Base-by-base conservation (phyloP, 2,329 filamentous ascomycete genomes). In the Arthrinium puccinioides region DNA sequence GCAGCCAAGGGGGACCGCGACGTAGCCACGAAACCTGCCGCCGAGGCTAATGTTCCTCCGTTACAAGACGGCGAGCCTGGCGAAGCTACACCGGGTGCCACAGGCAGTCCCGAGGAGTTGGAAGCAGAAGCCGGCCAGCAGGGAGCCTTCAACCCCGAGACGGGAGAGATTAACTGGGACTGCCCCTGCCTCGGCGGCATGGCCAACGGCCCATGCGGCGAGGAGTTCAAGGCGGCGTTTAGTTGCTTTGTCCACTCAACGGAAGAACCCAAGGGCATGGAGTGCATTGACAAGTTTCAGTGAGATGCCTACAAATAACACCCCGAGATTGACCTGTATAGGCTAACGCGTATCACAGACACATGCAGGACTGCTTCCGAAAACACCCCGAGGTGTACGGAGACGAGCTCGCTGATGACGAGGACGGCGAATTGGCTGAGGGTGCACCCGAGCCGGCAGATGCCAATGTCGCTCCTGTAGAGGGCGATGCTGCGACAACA, bases 131-230 rank as follows among this genome's bases (percentile, higher is more conserved):
- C 87, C 6, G 76, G 69, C 44, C 81, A 90, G 57, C 81, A 97
- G 63, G 92, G 87, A 39, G 92, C 92, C 1, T 98, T 97, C 69
- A 94, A 98, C 63, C 88, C 89, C 3, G 92, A 97, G 69, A 98
- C 92, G 9, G 92, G 92, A 50, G 92, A 98, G 74, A 98, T 98
- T 66, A 98, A 98, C 72, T 98, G 92, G 92, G 92, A 97, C 60
- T 98, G 92, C 63, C 92, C 92, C 13, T 98, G 92, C 61, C 69
- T 98, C 23, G 92, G 92, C 33, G 92, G 92, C 37, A 98, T 98
- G 92, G 92, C 92, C 7, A 68, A 95, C 56, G 92, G 92, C 0
- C 92, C 92, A 37, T 98, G 92, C 59, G 92, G 92, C 32, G 87
- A 94, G 59, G 82, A 97, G 55, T 98, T 98, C 75, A 88, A 83